Evolutionary conservation across 345 rosid genomes (phyloP).

Genomic region (Capsella bursapastoris): DNA sequence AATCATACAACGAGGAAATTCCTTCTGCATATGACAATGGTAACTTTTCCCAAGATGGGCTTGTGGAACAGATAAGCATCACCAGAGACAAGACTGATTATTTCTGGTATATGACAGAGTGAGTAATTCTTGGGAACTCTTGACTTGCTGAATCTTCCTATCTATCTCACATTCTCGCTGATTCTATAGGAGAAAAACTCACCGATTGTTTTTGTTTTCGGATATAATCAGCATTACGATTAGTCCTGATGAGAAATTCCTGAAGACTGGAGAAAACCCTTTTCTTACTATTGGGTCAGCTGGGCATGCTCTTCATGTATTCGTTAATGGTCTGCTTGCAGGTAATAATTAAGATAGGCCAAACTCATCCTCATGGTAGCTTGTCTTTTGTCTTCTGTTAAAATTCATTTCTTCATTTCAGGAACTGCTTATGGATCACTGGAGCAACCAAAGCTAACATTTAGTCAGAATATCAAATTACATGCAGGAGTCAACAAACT

Average conservation of each 20-base stretch:
- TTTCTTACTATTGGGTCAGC: constrained; percentile 64
- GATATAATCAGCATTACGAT: constrained; percentile 35
- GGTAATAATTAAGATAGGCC: constrained; percentile 47
- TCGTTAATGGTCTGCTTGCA: constrained; percentile 70
- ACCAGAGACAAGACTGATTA: constrained; percentile 84
- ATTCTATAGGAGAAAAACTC: constrained; percentile 59
- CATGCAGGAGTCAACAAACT: constrained; percentile 42
- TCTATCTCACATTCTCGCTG: constrained; percentile 44
- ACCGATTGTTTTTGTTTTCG: constrained; percentile 59
- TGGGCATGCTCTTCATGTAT: constrained; percentile 76
- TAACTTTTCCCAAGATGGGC: constrained; percentile 58
- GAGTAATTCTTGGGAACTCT: constrained; percentile 44
- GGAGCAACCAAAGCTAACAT: constrained; percentile 63
- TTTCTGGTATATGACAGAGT: constrained; percentile 96
- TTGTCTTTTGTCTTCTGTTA: not conserved
- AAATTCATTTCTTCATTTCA: constrained; percentile 37
- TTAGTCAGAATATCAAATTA: constrained; percentile 47
- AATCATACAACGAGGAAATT: constrained; percentile 67
- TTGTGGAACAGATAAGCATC: constrained; percentile 73
- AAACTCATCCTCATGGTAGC: constrained; percentile 11
- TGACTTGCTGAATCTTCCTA: constrained; percentile 74
- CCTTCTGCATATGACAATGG: constrained; percentile 56
- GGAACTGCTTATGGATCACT: constrained; percentile 74
- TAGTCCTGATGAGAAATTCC: constrained; percentile 52
- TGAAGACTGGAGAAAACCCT: constrained; percentile 51